A percentile compares a stretch with the other conserved stretches of the same genome.
These are phyloP conservation scores for Coprinopsis marcescibilis DNA, from an alignment of 768 basidiomycete genomes.

Conservation along the genomic window DNA sequence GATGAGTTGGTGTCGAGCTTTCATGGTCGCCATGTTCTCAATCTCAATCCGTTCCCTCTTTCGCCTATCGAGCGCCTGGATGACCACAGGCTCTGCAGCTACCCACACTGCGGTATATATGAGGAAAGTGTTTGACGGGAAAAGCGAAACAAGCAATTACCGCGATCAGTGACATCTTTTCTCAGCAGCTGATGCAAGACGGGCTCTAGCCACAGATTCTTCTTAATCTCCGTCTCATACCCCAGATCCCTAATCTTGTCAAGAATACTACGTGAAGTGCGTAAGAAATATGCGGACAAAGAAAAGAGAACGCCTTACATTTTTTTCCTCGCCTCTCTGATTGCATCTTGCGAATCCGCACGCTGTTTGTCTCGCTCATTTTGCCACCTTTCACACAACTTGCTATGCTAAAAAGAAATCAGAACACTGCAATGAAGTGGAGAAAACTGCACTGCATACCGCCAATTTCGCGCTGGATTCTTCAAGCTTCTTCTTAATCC, in stretches of 20 bases:
- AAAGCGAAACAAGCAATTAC: background rate
- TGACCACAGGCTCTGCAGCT: no score
- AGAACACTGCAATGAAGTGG: background rate
- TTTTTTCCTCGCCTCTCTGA: no score
- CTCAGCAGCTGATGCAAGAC: background rate
- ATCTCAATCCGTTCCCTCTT: background rate
- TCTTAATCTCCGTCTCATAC: background rate
- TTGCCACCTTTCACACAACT: background rate
- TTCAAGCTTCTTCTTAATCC: background rate
- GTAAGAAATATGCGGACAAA: background rate
- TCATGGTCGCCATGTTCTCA: background rate
- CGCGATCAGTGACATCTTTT: conserved; percentile 9
- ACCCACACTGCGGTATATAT: no score
- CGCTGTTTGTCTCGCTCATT: background rate
- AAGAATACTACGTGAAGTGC: no score
- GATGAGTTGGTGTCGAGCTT: conserved; percentile 1
- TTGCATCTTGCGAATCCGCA: no score
- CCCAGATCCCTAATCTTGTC: no score
- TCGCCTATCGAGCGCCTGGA: background rate
- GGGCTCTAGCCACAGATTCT: background rate
- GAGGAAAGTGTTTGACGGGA: no score
- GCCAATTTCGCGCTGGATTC: background rate
- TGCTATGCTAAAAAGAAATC: background rate
- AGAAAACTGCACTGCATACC: background rate
- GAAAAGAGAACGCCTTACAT: no score